These are phyloP conservation scores for Viola pubescens DNA, from an alignment of 441 rosid species.

Conservation along the genomic window DNA sequence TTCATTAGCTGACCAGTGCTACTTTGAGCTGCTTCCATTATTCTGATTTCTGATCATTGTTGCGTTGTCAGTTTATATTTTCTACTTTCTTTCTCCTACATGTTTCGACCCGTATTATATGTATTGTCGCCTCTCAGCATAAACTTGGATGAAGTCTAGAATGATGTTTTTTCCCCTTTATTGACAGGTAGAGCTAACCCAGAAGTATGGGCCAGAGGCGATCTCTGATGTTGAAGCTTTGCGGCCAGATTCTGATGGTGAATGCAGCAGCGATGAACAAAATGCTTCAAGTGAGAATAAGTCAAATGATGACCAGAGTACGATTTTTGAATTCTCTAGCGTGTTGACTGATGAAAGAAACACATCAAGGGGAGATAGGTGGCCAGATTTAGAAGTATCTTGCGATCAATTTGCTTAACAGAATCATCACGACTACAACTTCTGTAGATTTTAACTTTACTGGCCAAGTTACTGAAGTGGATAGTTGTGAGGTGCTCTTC, in stretches of 20 bases:
- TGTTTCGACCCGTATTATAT: background rate
- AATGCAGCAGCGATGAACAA: conserved; percentile 5
- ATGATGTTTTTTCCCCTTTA: background rate
- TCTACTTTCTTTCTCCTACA: background rate
- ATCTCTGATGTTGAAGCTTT: background rate
- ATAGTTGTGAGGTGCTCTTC: too few relatives aligned
- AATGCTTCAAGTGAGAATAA: background rate
- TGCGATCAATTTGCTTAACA: too few relatives aligned
- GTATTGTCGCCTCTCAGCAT: background rate
- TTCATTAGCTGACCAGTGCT: background rate
- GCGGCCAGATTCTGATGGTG: background rate
- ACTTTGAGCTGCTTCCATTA: background rate
- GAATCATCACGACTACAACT: too few relatives aligned
- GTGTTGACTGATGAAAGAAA: background rate
- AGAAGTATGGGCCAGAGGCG: background rate
- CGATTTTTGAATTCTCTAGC: background rate
- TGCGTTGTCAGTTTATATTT: background rate
- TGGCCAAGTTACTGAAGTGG: too few relatives aligned
- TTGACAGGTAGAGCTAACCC: conserved; percentile 12
- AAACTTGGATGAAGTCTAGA: background rate
- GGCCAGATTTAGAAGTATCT: too few relatives aligned
- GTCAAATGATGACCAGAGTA: background rate
- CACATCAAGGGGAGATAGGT: too few relatives aligned
- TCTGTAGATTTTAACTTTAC: too few relatives aligned
- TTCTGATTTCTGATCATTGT: background rate